These are phyloP conservation scores for Pythium plurisporium DNA, from an alignment of 352 stramenopile genomes.

Conservation along the genomic window DNA sequence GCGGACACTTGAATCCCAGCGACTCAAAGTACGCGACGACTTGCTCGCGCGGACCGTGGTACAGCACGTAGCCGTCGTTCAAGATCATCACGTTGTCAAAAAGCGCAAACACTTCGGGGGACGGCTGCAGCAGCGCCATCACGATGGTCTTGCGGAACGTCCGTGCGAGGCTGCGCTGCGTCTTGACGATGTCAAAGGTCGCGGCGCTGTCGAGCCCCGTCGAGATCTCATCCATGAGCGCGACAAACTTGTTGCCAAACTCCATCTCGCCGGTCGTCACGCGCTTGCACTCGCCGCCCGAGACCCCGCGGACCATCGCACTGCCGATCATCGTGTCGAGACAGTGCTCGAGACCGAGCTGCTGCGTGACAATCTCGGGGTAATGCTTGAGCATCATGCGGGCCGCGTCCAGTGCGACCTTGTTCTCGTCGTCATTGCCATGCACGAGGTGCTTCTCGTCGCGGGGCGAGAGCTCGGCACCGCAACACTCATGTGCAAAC, in stretches of 20 bases:
- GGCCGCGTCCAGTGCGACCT: too few relatives aligned
- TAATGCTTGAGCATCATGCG: too few relatives aligned
- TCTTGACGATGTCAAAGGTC: slow-evolving; percentile 88
- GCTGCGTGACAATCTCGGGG: too few relatives aligned
- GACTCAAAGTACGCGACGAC: slow-evolving; percentile 81
- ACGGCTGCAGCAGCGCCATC: slow-evolving; percentile 55
- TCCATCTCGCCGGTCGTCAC: slow-evolving; percentile 93
- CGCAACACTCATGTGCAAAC: too few relatives aligned
- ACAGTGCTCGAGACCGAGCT: too few relatives aligned
- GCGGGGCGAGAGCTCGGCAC: too few relatives aligned
- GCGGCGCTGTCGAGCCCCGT: slow-evolving; percentile 91
- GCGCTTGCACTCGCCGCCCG: slow-evolving; percentile 78
- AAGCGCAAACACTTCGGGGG: slow-evolving; percentile 90
- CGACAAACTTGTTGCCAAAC: slow-evolving; percentile 58
- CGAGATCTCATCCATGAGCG: slow-evolving; percentile 91
- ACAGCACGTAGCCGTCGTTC: slow-evolving; percentile 91
- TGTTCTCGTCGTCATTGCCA: too few relatives aligned
- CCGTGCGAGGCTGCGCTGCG: slow-evolving; percentile 41
- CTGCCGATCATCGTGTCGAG: slow-evolving; percentile 89
- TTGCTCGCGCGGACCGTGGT: slow-evolving; percentile 79
- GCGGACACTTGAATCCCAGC: slow-evolving; percentile 24
- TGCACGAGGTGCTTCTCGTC: too few relatives aligned
- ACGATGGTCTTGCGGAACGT: slow-evolving; percentile 28
- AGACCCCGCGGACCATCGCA: slow-evolving; percentile 72
- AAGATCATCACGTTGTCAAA: slow-evolving; percentile 96